Conservation (phyloP, 2,329 filamentous ascomycete species). For the Niveomyces coronatus region DNA sequence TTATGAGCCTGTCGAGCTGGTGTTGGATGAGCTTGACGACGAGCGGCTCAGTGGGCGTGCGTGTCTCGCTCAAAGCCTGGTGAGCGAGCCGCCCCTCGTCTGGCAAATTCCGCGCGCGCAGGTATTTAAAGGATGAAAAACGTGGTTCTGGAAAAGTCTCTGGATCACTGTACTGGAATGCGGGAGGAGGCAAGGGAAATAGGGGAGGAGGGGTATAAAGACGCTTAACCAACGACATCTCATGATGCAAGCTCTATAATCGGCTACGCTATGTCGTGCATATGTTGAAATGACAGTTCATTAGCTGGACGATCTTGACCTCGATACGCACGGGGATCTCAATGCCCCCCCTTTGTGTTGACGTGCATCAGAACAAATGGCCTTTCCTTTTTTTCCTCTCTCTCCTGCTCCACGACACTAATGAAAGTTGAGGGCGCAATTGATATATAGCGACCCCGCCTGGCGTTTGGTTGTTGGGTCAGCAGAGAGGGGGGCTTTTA, state of each 20-base stretch:
- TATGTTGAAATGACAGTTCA: slow-evolving; percentile 3
- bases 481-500: neutral
- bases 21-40: no score
- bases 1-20: no score
- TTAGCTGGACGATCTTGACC: neutral
- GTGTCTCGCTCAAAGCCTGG: no score
- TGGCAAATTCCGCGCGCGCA: no score
- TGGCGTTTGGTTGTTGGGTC: slow-evolving; percentile 10
- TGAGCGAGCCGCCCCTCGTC: no score
- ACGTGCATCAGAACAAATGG: no score
- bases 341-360: neutral
- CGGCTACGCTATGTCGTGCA: slow-evolving; percentile 2
- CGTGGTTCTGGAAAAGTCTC: no score
- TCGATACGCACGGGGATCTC: neutral
- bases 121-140: no score
- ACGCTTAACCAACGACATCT: neutral
- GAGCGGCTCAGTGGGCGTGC: no score
- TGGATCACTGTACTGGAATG: neutral
- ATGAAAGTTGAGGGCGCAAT: no score
- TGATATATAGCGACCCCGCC: no score
- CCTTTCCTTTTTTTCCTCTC: neutral
- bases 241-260: slow-evolving; percentile 1
- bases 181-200: neutral
- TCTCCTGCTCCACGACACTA: neutral
- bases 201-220: neutral